Percentiles rank a stretch among this genome's conserved stretches.
These are phyloP conservation scores for Lachancea nothofagi DNA, from an alignment of 805 yeast genomes.

Conservation along the genomic window DNA sequence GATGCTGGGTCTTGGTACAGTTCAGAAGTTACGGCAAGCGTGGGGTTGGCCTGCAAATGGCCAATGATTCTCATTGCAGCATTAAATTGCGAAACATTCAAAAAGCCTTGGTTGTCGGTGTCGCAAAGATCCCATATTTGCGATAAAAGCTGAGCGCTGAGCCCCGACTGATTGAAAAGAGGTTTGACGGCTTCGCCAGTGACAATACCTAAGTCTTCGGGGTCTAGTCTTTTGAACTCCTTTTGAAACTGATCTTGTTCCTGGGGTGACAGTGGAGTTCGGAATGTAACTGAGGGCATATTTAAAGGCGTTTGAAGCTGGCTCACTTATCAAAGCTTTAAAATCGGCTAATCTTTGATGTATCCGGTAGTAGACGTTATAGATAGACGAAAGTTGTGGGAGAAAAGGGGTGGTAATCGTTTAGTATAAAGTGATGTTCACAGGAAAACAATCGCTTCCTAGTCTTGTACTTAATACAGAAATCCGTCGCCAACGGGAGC, in stretches of 20 bases:
- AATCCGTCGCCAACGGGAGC: too few relatives aligned
- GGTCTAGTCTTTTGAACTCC: slow-evolving; percentile 73
- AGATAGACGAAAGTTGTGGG: not conserved
- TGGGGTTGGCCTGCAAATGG: slow-evolving; percentile 65
- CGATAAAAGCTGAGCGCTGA: slow-evolving; percentile 71
- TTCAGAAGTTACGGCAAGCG: slow-evolving; percentile 43
- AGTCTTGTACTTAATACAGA: too few relatives aligned
- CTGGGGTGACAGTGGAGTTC: slow-evolving; percentile 51
- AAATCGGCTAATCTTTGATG: too few relatives aligned
- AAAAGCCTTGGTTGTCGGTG: slow-evolving; percentile 75
- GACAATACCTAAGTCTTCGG: slow-evolving; percentile 70
- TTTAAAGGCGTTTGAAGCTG: not conserved
- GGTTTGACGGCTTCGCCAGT: slow-evolving; percentile 85
- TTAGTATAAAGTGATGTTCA: not conserved
- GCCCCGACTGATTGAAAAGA: slow-evolving; percentile 77
- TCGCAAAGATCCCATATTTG: slow-evolving; percentile 96
- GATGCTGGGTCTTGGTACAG: slow-evolving; percentile 27
- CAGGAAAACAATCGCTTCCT: too few relatives aligned
- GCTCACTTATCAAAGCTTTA: too few relatives aligned
- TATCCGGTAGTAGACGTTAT: not conserved
- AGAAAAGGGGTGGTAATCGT: not conserved
- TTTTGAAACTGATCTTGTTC: slow-evolving; percentile 72
- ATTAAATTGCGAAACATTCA: slow-evolving; percentile 74
- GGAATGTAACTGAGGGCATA: slow-evolving; percentile 27
- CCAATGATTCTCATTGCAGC: slow-evolving; percentile 87